These are phyloP conservation scores for Gynostemma pentaphyllum DNA, from an alignment of 306 rosid species.

Conservation along the genomic window DNA sequence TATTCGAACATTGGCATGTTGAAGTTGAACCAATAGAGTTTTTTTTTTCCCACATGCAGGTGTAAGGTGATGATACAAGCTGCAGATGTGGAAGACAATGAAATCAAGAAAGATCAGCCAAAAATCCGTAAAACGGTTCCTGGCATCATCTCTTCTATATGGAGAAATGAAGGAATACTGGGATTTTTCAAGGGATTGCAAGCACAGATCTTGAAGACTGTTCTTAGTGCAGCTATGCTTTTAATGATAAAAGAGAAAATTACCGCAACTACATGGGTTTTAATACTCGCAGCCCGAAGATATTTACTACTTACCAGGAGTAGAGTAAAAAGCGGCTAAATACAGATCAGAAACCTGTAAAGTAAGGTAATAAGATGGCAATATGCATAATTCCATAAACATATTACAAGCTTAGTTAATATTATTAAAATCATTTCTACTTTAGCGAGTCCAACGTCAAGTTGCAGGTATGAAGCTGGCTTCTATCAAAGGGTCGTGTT, in stretches of 20 bases:
- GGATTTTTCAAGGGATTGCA: conserved; percentile 93
- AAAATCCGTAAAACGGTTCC: conserved; percentile 46
- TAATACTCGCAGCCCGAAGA: conserved; percentile 70
- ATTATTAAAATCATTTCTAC: background rate
- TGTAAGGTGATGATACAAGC: conserved; percentile 99
- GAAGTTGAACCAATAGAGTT: conserved; percentile 11
- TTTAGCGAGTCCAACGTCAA: background rate
- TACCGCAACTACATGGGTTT: conserved; percentile 75
- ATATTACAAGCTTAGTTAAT: background rate
- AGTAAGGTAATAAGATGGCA: background rate
- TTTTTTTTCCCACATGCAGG: conserved; percentile 30
- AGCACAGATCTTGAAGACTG: conserved; percentile 95
- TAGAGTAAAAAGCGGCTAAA: conserved; percentile 30
- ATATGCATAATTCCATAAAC: background rate
- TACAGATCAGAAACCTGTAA: background rate
- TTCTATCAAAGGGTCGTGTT: background rate
- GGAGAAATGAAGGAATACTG: conserved; percentile 70
- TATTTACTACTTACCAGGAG: conserved; percentile 47
- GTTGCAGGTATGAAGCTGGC: background rate
- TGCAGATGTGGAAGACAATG: conserved; percentile 43
- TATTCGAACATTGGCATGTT: background rate
- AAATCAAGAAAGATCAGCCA: conserved; percentile 17
- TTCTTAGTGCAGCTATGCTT: conserved; percentile 87
- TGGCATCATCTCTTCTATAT: conserved; percentile 46
- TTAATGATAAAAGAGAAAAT: conserved; percentile 99